Base-by-base conservation (phyloP, 805 yeast genomes). In the Candida golubevii region DNA sequence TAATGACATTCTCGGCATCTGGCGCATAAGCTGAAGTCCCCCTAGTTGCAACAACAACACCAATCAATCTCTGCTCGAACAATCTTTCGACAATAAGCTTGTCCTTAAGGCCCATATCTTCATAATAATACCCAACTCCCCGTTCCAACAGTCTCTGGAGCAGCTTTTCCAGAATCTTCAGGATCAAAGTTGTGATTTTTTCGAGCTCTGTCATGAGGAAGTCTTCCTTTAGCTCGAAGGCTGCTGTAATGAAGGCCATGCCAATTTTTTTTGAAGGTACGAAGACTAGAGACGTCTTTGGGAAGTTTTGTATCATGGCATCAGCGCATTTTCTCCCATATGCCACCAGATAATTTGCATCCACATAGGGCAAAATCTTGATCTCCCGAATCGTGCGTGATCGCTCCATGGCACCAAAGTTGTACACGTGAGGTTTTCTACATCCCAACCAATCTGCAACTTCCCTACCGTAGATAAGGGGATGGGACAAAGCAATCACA, bases 401-500 rank as follows among this genome's bases (percentile, higher is more conserved):
- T 45, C 91, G 69, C 36, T 80, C 83, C 39, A 67, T 67, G 0
- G 95, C 82, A 13, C 80, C 74, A 59, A 85, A 89, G 55, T 88
- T 89, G 67, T 72, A 88, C 6, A 82, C 71, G 39, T 79, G 71
- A 15, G 63, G 67, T 54, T 80, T 83, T 1, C 74, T 54, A 26
- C 85, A 82, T 2, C 93, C 95, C 27, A 93, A 63, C 97, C 98
- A 93, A 42, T 83, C 87, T 1, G 86, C 91, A 46, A 90, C 63
- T 51, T 88, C 96, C 41, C 79, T 72, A 3, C 85, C 86, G 57
- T 83, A 85, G 0, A 93, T 80, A 33, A 91, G 60, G 1, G 95
- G 79, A 0, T 80, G 72, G 0, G 86, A 72, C 23, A 91, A 65
- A 0, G 80, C 90, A n/a, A 91, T 77, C 26, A 89, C 61, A 50